phyloP scores from a whole-genome alignment of 257 asterid genomes.

The Ophiorrhiza pumila region DNA sequence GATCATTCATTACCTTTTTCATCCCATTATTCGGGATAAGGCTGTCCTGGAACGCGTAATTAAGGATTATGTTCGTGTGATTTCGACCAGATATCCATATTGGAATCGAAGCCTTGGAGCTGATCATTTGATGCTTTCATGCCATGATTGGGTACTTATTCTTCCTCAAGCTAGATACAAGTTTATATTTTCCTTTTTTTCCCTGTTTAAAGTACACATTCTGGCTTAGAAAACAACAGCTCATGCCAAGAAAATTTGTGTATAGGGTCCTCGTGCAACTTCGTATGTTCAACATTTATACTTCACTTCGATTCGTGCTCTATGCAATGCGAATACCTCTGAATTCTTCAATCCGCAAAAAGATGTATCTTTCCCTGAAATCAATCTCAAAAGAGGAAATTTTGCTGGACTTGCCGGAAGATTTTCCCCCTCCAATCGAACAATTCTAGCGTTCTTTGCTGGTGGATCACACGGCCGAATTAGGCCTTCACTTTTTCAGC shows the following conservation, averaged over 20 bases:
- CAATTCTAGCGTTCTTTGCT: constrained; percentile 59
- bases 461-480: constrained; percentile 57
- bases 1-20: constrained; percentile 53
- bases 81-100: constrained; percentile 50
- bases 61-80: constrained; percentile 36
- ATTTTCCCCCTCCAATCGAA: constrained; percentile 23
- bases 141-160: constrained; percentile 65
- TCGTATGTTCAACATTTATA: constrained; percentile 58
- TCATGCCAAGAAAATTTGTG: neutral
- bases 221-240: neutral
- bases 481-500: constrained; percentile 38
- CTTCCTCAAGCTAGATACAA: neutral
- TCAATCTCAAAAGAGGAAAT: constrained; percentile 37
- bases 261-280: constrained; percentile 72
- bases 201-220: no score
- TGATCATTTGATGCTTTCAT: constrained; percentile 71
- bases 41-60: constrained; percentile 50
- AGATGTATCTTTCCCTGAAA: constrained; percentile 62
- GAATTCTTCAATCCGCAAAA: constrained; percentile 70
- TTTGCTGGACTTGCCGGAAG: constrained; percentile 16
- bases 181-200: no score
- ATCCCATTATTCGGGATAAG: constrained; percentile 55
- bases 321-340: constrained; percentile 72
- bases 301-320: constrained; percentile 59
- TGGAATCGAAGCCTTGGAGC: constrained; percentile 71